These are phyloP conservation scores for Saccharomycopsis malanga DNA, from an alignment of 805 yeast species.

Conservation along the genomic window DNA sequence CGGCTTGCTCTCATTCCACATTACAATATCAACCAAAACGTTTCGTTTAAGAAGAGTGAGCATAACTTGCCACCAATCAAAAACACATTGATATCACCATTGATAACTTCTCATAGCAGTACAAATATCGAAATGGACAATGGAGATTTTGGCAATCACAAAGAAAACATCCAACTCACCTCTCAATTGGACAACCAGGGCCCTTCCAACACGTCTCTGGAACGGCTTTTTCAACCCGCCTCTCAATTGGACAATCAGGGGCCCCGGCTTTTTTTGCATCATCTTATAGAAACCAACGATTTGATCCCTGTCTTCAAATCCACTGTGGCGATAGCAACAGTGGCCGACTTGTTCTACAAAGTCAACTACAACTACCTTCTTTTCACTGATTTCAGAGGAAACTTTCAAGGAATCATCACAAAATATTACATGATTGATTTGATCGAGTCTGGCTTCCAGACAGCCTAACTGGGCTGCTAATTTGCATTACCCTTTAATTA, in stretches of 20 bases:
- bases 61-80: not conserved
- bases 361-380: constrained; percentile 27
- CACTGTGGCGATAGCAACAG: constrained; percentile 24
- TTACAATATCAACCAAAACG: constrained; percentile 7
- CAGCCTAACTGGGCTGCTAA: too few relatives aligned
- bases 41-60: constrained; percentile 3
- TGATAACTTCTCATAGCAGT: not conserved
- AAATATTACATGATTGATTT: constrained; percentile 18
- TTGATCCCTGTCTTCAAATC: constrained; percentile 13
- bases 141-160: too few relatives aligned
- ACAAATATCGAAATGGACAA: not conserved
- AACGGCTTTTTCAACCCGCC: too few relatives aligned
- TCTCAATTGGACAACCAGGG: too few relatives aligned
- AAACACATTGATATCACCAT: not conserved
- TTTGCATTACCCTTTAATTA: too few relatives aligned
- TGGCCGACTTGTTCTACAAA: constrained; percentile 28
- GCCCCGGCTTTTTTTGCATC: not conserved
- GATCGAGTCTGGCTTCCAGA: constrained; percentile 13
- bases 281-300: constrained; percentile 15
- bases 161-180: too few relatives aligned
- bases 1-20: constrained; percentile 9
- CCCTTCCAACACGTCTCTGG: not conserved
- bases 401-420: constrained; percentile 24
- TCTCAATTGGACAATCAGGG: not conserved
- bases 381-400: constrained; percentile 18